These are phyloP conservation scores for Lophiostoma macrostomum DNA, from an alignment of 495 filamentous ascomycete genomes.

Conservation along the genomic window DNA sequence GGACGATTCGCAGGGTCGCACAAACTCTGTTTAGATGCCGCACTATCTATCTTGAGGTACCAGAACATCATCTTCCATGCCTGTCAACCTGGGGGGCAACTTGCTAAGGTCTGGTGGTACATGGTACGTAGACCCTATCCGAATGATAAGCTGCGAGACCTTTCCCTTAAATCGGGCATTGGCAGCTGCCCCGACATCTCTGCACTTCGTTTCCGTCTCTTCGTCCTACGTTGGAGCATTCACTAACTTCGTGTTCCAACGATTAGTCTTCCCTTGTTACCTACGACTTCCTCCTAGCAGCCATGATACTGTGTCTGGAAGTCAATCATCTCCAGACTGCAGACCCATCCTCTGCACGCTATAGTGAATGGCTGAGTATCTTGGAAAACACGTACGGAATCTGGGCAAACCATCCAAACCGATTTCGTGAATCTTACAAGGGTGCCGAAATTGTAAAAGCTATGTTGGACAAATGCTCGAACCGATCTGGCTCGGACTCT, in stretches of 20 bases:
- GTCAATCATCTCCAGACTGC: constrained; percentile 32
- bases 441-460: constrained; percentile 23
- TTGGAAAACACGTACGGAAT: constrained; percentile 26
- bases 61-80: constrained; percentile 40
- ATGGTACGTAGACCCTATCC: no score
- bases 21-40: constrained; percentile 45
- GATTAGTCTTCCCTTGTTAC: constrained; percentile 44
- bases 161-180: no score
- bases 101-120: constrained; percentile 49
- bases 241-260: no score
- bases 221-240: no score
- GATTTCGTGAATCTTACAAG: constrained; percentile 19
- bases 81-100: constrained; percentile 42
- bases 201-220: no score
- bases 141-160: no score
- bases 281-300: constrained; percentile 51
- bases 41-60: constrained; percentile 44
- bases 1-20: constrained; percentile 39
- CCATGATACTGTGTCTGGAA: constrained; percentile 54
- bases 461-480: constrained; percentile 28
- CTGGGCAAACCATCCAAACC: constrained; percentile 22
- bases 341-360: constrained; percentile 1
- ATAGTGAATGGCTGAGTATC: constrained; percentile 14
- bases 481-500: neutral
- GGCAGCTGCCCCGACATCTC: no score